Conservation (phyloP, 805 yeast species). For the Candida peoriensis region DNA sequence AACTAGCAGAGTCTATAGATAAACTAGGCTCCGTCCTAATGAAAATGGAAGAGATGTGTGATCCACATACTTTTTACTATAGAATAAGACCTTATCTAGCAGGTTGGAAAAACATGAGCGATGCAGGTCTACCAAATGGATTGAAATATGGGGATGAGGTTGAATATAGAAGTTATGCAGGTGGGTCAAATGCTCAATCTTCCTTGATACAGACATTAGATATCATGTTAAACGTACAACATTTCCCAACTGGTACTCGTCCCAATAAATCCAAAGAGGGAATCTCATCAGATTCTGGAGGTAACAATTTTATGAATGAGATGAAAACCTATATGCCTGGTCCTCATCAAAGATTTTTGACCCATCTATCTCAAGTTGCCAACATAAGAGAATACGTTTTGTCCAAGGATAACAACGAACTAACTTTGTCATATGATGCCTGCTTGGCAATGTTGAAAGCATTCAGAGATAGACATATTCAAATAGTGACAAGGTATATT, state of each 20-base stretch:
- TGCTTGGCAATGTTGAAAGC: constrained; percentile 83
- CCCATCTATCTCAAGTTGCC: constrained; percentile 51
- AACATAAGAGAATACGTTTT: constrained; percentile 62
- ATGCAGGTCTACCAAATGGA: constrained; percentile 77
- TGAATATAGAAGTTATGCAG: constrained; percentile 56
- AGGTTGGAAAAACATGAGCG: constrained; percentile 92
- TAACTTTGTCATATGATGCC: constrained; percentile 76
- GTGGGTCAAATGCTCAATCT: constrained; percentile 94
- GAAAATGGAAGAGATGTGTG: constrained; percentile 90
- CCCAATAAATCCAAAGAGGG: constrained; percentile 18
- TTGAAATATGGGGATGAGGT: constrained; percentile 68
- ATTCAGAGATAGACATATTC: constrained; percentile 90
- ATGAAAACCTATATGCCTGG: constrained; percentile 93
- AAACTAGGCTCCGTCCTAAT: constrained; percentile 64
- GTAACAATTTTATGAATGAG: constrained; percentile 61
- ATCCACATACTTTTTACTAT: constrained; percentile 86
- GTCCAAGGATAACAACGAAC: constrained; percentile 42
- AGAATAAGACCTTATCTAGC: constrained; percentile 86
- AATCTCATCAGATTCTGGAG: constrained; percentile 25
- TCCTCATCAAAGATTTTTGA: constrained; percentile 70
- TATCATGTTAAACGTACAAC: constrained; percentile 68
- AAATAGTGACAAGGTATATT: constrained; percentile 84
- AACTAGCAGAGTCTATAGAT: constrained; percentile 71
- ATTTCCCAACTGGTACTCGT: constrained; percentile 68
- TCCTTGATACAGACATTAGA: constrained; percentile 87